phyloP scores from a whole-genome alignment of 1,139 yeast genomes.

The Saccharomyces hybrid region DNA sequence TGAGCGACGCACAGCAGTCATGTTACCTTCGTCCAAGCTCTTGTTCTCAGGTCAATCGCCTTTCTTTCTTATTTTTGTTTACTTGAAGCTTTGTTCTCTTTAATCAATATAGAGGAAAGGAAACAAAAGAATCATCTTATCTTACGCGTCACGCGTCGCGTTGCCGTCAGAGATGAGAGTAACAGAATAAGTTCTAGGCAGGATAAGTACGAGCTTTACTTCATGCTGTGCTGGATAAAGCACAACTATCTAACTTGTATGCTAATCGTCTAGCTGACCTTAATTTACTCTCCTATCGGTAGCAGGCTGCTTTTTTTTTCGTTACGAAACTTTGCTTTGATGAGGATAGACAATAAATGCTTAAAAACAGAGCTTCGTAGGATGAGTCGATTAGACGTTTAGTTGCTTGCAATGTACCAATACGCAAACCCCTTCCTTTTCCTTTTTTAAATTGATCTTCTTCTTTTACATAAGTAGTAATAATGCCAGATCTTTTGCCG shows the following conservation, averaged over 20 bases:
- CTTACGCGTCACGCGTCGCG: background rate
- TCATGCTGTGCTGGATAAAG: background rate
- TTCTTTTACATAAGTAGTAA: no score
- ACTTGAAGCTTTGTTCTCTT: background rate
- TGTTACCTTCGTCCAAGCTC: background rate
- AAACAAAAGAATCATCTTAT: background rate
- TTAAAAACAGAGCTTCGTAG: background rate
- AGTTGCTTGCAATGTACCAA: background rate
- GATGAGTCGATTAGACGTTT: background rate
- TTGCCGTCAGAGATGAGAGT: background rate
- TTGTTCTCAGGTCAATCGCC: background rate
- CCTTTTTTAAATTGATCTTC: background rate
- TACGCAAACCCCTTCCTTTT: background rate
- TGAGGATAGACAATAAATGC: background rate
- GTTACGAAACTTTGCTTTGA: background rate
- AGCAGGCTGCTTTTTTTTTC: background rate
- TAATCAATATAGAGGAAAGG: background rate
- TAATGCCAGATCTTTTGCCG: background rate
- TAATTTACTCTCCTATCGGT: background rate
- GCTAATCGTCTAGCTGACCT: background rate
- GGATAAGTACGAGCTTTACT: background rate
- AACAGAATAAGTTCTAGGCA: background rate
- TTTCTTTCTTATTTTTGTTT: background rate
- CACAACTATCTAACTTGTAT: background rate
- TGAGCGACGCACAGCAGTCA: slow-evolving; percentile 4